Percentiles rank a stretch among this genome's conserved stretches.
Conservation (phyloP, 108 stramenopile genomes). For the Chaetoceros muelleri region DNA sequence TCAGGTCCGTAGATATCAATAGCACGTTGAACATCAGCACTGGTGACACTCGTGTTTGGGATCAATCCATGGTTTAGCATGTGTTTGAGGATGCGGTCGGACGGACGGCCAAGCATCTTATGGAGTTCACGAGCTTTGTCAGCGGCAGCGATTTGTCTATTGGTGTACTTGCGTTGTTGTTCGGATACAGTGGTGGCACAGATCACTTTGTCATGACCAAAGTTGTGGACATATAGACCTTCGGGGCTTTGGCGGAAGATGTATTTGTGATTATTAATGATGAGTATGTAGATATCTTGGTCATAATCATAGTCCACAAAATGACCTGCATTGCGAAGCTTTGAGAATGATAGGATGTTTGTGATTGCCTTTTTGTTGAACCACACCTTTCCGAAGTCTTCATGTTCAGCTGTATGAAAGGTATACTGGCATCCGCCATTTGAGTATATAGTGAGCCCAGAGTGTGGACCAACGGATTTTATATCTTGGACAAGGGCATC, state of each 20-base stretch:
- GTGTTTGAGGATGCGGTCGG: neutral
- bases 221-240: neutral
- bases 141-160: neutral
- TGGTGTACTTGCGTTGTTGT: neutral
- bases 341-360: too few species aligned
- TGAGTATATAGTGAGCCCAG: too few species aligned
- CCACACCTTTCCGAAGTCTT: neutral
- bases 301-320: neutral
- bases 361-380: neutral
- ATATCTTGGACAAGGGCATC: neutral
- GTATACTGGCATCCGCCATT: neutral
- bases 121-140: neutral
- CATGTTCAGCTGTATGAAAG: neutral
- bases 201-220: neutral
- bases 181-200: neutral
- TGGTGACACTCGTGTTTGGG: neutral
- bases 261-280: neutral
- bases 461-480: too few species aligned
- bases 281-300: neutral
- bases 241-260: too few species aligned
- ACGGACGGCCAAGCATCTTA: neutral
- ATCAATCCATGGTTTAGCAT: neutral
- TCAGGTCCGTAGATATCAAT: neutral
- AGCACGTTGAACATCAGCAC: neutral
- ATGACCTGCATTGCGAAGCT: neutral